Percentiles rank a stretch among this genome's conserved stretches.
These are phyloP conservation scores for Pyrenophora teres DNA, from an alignment of 2,329 filamentous ascomycete species.

Conservation along the genomic window DNA sequence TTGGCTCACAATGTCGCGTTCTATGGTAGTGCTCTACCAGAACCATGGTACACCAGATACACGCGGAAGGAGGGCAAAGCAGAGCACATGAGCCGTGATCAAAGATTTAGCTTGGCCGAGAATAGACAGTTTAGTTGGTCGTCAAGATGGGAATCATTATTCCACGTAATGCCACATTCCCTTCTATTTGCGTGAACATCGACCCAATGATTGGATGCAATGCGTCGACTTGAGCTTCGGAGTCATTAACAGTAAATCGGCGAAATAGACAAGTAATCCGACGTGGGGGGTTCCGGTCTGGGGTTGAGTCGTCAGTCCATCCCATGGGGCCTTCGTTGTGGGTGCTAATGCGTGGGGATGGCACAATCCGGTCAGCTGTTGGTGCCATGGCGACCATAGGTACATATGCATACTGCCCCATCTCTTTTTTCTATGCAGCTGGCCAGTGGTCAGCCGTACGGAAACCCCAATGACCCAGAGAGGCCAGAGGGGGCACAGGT, in stretches of 20 bases:
- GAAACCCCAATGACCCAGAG: background rate
- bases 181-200: no score
- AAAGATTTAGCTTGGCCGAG: no score
- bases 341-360: background rate
- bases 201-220: no score
- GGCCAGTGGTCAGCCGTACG: background rate
- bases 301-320: background rate
- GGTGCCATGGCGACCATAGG: background rate
- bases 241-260: background rate
- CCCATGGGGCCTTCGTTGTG: background rate
- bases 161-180: no score
- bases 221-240: no score
- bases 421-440: constrained; percentile 1
- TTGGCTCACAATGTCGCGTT: no score
- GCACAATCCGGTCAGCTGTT: constrained; percentile 2
- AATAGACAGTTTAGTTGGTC: no score
- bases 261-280: background rate
- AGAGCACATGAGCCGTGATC: background rate
- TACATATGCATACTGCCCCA: constrained; percentile 1
- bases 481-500: background rate
- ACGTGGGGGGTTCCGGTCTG: background rate
- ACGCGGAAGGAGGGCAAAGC: background rate
- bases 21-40: no score
- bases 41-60: no score
- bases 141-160: no score